Evolutionary conservation across 352 stramenopile species (phyloP), one percentile per base, ranked within the genome.

Genomic region (Globisporangium uncinulatum): DNA sequence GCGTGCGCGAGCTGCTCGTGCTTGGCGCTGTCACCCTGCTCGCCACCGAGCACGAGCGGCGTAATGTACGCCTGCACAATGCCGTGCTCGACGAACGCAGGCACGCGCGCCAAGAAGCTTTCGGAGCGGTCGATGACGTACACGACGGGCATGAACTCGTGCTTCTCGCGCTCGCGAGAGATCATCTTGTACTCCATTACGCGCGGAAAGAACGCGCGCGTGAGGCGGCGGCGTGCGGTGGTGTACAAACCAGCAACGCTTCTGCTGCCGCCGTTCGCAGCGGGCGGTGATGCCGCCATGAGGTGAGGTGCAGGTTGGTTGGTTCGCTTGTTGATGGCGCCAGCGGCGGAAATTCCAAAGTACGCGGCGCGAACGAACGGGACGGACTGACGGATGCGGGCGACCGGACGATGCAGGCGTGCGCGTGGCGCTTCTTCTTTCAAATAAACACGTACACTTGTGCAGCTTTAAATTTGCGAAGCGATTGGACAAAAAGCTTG

Each of bases 171-270:
- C 65, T 89, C 76, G 51, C 79, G 76, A 10, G 67, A 82, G 60
- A 87, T 87, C 41, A 89, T 77, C 46, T 87, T 87, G 65, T 87
- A 89, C 75, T 89, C 79, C 73, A 86, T 85, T 13, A 89, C 73
- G 51, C 68, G 70, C 14, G 79, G 79, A 50, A 78, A 81, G 47
- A 89, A 61, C 43, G 73, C 70, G 55, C 73, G 76, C 21, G 67
- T 66, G 14, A 86, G 51, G 15, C 24, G 20, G 48, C 39, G 13
- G 48, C 39, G 31, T 29, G 39, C 13, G 29, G 43, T 21, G 43
- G n/a, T 48, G 43, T 29, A 48, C n/a, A 20, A n/a, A n/a, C n/a
- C 43, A 14, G 43, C n/a, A 21, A 48, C n/a, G 17, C n/a, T 14
- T 17, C 42, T 21, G 42, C 4, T 14, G 19, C 7, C 3, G 43